Percentiles rank a stretch among this genome's conserved stretches.
Conservation (phyloP, 2,329 filamentous ascomycete genomes). For the Ilyonectria robusta region DNA sequence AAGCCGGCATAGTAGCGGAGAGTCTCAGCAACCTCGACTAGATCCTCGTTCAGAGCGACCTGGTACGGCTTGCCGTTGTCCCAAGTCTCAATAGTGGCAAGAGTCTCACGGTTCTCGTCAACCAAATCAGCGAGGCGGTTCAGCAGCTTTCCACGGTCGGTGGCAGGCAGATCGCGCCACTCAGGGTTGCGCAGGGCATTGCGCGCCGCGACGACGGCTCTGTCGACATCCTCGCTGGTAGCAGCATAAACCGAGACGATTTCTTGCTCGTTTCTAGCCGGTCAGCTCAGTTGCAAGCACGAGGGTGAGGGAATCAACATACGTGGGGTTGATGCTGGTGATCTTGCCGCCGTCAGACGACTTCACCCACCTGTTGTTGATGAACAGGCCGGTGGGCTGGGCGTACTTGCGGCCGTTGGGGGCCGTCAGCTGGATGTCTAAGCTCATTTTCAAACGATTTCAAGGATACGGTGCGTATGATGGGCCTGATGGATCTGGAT, state of each 20-base stretch:
- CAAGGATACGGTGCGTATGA: background rate
- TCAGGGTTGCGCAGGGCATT: slow-evolving; percentile 76
- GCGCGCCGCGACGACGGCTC: slow-evolving; percentile 64
- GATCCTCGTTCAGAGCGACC: slow-evolving; percentile 76
- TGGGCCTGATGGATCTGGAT: background rate
- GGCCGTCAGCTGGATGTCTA: slow-evolving; percentile 50
- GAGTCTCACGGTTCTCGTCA: slow-evolving; percentile 69
- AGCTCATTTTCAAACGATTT: slow-evolving; percentile 32
- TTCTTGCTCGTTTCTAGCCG: slow-evolving; percentile 49
- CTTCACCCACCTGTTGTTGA: slow-evolving; percentile 82
- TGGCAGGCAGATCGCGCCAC: slow-evolving; percentile 78
- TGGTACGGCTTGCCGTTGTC: slow-evolving; percentile 81
- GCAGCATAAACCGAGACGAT: slow-evolving; percentile 53
- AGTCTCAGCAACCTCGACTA: slow-evolving; percentile 62
- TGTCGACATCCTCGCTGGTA: slow-evolving; percentile 50
- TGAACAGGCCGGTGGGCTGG: slow-evolving; percentile 80
- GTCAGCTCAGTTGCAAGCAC: background rate
- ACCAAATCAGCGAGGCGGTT: slow-evolving; percentile 77
- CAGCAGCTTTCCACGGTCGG: slow-evolving; percentile 78
- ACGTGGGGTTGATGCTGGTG: slow-evolving; percentile 70
- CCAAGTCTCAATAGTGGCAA: slow-evolving; percentile 79
- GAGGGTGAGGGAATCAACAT: slow-evolving; percentile 18
- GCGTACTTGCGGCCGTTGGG: slow-evolving; percentile 76
- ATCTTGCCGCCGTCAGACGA: slow-evolving; percentile 69
- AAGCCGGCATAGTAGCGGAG: slow-evolving; percentile 84